A percentile compares a stretch with the other conserved stretches of the same genome.
These are phyloP conservation scores for Uronychia setigera DNA, from an alignment of 73 alveolate species.

Conservation along the genomic window DNA sequence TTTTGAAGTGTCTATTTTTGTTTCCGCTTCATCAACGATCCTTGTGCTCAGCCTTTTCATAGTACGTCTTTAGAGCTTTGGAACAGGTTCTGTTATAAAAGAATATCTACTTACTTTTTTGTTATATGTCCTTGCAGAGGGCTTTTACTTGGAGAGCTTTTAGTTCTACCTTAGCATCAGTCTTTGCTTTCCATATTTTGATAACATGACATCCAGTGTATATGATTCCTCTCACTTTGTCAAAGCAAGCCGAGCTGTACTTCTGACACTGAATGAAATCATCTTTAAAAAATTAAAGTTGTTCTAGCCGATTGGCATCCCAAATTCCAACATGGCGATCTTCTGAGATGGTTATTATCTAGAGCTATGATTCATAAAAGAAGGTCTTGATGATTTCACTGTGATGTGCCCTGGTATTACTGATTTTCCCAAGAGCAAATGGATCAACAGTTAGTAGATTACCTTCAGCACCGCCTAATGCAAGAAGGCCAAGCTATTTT, in stretches of 20 bases:
- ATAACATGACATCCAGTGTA: conserved; percentile 48
- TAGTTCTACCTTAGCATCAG: conserved; percentile 38
- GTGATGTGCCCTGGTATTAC: conserved; percentile 25
- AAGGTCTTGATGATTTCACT: conserved; percentile 28
- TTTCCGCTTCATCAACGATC: too few relatives aligned
- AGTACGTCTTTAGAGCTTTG: too few relatives aligned
- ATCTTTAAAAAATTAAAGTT: conserved; percentile 31
- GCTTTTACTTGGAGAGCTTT: conserved; percentile 40
- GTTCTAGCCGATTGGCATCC: conserved; percentile 55
- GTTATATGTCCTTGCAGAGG: conserved; percentile 16
- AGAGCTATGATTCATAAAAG: conserved; percentile 28
- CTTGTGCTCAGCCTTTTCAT: too few relatives aligned
- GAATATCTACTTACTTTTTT: conserved; percentile 19
- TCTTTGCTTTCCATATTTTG: conserved; percentile 42
- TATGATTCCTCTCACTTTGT: conserved; percentile 18
- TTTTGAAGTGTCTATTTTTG: too few relatives aligned
- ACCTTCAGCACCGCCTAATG: conserved; percentile 52
- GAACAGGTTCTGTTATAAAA: too few relatives aligned
- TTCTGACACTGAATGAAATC: conserved; percentile 23
- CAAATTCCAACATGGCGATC: conserved; percentile 32
- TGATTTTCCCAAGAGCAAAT: conserved; percentile 45
- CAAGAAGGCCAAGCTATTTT: conserved; percentile 32
- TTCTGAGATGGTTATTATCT: conserved; percentile 26
- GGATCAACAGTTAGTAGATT: conserved; percentile 39
- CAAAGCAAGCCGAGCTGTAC: conserved; percentile 43